Evolutionary conservation across 192 early-diverging fungal genomes (phyloP), one percentile per base, ranked within the genome.

Genomic region (Entomortierella beljakovae): DNA sequence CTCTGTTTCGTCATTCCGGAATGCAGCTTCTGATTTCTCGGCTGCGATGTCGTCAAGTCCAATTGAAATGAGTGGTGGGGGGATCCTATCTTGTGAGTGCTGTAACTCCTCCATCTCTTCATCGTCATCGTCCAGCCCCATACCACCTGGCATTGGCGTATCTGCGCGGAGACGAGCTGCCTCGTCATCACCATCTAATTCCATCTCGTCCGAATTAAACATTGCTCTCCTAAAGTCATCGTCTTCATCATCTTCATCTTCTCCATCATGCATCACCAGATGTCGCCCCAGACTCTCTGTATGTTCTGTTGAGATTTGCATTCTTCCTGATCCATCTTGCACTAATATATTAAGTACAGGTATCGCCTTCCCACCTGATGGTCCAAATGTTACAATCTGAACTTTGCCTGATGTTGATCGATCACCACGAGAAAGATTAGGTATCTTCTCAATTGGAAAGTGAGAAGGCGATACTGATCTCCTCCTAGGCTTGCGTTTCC

Each of bases 141-240:
- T 79, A 15, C 75, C 75, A 18, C 75, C 75, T 23, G 75, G 75
- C 75, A 79, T 79, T 10, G 75, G 75, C 0, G 75, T 79, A 32
- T 79, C 75, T 0, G 75, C 75, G 8, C 75, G 53, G 16, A 79
- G 67, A 5, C 75, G 75, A 10, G 75, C 72, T 0, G 72, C 62
- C 15, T 79, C 75, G 25, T 79, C 75, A 1, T 79, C 75, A 10
- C 61, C 75, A 55, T 79, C 75, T 48, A 79, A n/a, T 50, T 79
- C 67, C 75, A 79, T 79, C 40, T 79, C 75, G 22, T 79, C 75
- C 7, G 75, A 79, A 56, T 70, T 79, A 40, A 70, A 79, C 75
- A 79, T 79, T 1, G 75, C 75, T 23, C 75, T 57, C 20, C 75
- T 69, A 29, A 70, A 79, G 6, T 79, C 75, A 20, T 79, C 75